Evolutionary conservation across 805 yeast species (phyloP).

Genomic region (Millerozyma acaciae): DNA sequence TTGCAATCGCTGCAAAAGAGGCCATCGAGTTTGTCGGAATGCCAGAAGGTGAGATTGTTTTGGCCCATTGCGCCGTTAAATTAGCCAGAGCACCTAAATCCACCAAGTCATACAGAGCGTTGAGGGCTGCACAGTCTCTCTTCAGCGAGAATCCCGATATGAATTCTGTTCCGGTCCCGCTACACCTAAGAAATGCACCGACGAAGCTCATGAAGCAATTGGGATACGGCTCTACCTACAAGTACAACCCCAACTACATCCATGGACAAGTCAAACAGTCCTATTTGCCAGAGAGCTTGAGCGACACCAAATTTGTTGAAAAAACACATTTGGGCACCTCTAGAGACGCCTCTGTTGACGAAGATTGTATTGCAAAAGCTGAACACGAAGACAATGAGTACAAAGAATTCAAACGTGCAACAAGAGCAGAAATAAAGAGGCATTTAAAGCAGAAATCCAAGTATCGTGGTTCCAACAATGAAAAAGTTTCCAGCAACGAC

Average conservation of each 20-base stretch:
- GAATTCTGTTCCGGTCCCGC: slow-evolving; percentile 63
- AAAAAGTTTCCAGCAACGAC: background rate
- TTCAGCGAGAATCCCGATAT: slow-evolving; percentile 55
- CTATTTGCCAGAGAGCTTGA: slow-evolving; percentile 65
- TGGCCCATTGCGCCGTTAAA: slow-evolving; percentile 93
- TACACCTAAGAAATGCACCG: slow-evolving; percentile 93
- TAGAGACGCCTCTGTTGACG: slow-evolving; percentile 16
- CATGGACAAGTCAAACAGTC: slow-evolving; percentile 73
- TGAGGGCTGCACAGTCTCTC: slow-evolving; percentile 59
- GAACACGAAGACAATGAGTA: slow-evolving; percentile 16
- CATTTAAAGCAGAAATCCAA: background rate
- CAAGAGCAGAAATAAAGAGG: slow-evolving; percentile 1
- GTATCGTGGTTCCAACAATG: background rate
- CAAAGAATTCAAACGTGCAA: slow-evolving; percentile 11
- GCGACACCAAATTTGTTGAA: slow-evolving; percentile 43
- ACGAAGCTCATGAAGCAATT: slow-evolving; percentile 84
- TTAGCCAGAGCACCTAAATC: slow-evolving; percentile 83
- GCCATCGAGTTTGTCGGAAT: slow-evolving; percentile 87
- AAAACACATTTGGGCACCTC: slow-evolving; percentile 52
- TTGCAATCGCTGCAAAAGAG: slow-evolving; percentile 80
- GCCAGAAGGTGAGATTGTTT: slow-evolving; percentile 87
- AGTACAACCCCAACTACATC: slow-evolving; percentile 78
- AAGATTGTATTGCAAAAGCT: slow-evolving; percentile 10
- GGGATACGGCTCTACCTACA: slow-evolving; percentile 81
- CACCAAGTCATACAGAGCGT: slow-evolving; percentile 79